phyloP scores from a whole-genome alignment of 139 green algal genomes.

The Choricystis sp. region DNA sequence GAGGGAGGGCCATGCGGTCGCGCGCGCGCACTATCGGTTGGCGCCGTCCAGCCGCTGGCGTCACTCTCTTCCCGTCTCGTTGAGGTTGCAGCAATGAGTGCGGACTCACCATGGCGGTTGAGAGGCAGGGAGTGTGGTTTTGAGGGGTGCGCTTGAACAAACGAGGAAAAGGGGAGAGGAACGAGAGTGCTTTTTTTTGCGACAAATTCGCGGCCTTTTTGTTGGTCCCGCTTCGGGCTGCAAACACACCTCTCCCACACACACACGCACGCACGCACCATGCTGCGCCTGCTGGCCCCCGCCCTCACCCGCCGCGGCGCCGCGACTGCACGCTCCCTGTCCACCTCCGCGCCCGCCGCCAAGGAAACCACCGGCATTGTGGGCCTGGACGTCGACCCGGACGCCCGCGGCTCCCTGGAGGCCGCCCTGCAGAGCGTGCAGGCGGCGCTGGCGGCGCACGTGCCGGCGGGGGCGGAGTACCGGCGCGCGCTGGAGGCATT shows the following conservation, averaged over 20 bases:
- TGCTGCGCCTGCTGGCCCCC: neutral
- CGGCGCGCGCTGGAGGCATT: slow-evolving; percentile 21
- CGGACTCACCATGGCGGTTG: no score
- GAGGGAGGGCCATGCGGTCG: neutral
- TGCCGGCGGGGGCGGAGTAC: slow-evolving; percentile 26
- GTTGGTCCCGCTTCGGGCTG: neutral
- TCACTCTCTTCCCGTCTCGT: no score
- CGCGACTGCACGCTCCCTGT: neutral
- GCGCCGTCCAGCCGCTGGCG: no score
- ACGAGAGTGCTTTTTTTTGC: neutral
- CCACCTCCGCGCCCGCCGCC: neutral
- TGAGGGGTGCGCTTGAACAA: no score
- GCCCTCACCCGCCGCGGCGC: neutral
- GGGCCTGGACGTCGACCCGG: slow-evolving; percentile 22
- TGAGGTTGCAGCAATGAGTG: no score
- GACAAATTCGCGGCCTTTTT: neutral
- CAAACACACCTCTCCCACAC: no score
- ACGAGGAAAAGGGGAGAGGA: no score
- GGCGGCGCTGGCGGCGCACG: slow-evolving; percentile 12
- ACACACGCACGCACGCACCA: no score
- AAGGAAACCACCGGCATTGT: slow-evolving; percentile 38
- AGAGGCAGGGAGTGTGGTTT: no score
- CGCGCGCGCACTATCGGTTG: neutral
- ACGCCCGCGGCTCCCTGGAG: slow-evolving; percentile 11
- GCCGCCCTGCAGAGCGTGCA: slow-evolving; percentile 15